Conservation (phyloP, 257 asterid genomes). For the Gynochthodes officinalis region DNA sequence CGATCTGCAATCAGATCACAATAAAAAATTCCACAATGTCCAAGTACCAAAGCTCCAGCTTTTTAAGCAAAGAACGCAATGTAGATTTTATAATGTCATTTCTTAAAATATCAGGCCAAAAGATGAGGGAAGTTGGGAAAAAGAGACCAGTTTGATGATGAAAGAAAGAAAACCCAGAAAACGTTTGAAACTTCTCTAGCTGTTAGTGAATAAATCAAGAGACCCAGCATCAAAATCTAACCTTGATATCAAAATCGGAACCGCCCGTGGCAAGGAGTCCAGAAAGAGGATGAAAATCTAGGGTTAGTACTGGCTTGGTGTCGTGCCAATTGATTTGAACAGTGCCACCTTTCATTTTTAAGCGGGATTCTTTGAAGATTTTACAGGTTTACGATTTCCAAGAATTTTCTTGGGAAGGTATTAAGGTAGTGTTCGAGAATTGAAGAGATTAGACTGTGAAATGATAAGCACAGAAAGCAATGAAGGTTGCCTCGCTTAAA, state of each 20-base stretch:
- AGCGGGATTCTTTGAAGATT: background rate
- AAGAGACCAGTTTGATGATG: no score
- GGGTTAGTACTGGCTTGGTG: conserved; percentile 80
- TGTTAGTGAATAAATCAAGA: background rate
- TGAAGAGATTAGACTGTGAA: background rate
- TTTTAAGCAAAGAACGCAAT: background rate
- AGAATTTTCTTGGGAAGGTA: background rate
- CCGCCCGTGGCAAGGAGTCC: conserved; percentile 89
- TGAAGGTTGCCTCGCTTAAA: background rate
- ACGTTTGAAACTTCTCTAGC: background rate
- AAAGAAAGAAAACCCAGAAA: background rate
- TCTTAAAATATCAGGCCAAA: no score
- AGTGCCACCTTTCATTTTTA: conserved; percentile 78
- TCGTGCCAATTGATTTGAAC: conserved; percentile 96
- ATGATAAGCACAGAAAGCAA: background rate
- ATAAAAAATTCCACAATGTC: background rate
- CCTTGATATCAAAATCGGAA: conserved; percentile 94
- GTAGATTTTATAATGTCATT: no score
- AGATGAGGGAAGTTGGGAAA: no score
- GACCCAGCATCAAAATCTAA: conserved; percentile 6
- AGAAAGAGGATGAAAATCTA: conserved; percentile 77
- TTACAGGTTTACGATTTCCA: background rate
- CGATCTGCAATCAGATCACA: background rate
- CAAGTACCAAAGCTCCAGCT: background rate
- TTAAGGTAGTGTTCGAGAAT: background rate